Evolutionary conservation across 352 stramenopile genomes (phyloP), one percentile per base, ranked within the genome.

Genomic region (Phytophthora cactorum): DNA sequence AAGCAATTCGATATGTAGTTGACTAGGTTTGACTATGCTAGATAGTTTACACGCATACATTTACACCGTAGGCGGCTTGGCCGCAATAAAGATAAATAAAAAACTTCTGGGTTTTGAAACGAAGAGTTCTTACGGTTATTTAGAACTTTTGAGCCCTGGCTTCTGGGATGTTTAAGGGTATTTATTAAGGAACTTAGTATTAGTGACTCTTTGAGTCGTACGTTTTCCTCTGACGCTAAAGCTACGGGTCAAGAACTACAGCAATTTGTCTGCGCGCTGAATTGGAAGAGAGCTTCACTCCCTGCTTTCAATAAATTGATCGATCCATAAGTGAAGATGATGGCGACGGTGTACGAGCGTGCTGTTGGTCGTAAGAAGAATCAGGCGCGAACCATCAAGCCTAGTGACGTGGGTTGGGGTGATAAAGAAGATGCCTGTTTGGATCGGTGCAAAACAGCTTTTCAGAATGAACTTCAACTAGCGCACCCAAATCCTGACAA

Each of bases 231-330:
- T 22, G 17, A 22, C 17, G 17, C 17, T 22, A 22, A 22, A 22
- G 17, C 17, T 22, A 22, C 17, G 1, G 50, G 39, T 2, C 43
- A 52, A 8, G 38, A 69, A 15, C 12, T 69, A 4, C 57, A 74
- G 10, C 59, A 63, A 36, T 69, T 73, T 15, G n/a, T 73, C 38
- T 74, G 59, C 28, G 66, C 52, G 1, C 41, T 68, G 28, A 74
- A 74, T 28, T 63, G 66, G 59, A 60, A 64, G 66, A n/a, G 66
- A 17, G 29, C 27, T 5, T 65, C 54, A 10, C 10, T 74, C 2
- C 66, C 57, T 22, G 62, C 58, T 9, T 74, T 50, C 36, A 64
- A 54, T 15, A 62, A 62, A 25, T 27, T 68, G 14, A 55, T 63
- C n/a, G 22, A 41, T 3, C 25, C 47, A 10, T 12, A 59, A 2